Percentiles rank a stretch among this genome's conserved stretches.
Conservation (phyloP, 176 grass and related monocot genomes). For the Eragrostis nindensis region DNA sequence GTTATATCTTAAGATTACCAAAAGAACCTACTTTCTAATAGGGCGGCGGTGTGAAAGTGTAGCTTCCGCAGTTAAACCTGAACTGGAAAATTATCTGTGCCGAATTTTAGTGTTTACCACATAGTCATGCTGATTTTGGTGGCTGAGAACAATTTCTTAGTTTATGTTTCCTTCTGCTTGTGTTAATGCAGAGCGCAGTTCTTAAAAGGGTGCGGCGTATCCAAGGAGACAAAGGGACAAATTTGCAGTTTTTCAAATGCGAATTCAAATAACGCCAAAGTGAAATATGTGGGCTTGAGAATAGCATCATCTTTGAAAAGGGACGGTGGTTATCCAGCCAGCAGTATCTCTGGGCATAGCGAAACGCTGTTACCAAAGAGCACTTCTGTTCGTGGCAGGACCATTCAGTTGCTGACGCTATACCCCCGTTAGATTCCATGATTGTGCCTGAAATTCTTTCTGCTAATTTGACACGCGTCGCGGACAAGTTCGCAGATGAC, state of each 20-base stretch:
- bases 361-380: constrained; percentile 35
- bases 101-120: background rate
- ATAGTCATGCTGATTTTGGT: background rate
- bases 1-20: constrained; percentile 18
- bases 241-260: background rate
- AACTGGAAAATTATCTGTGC: background rate
- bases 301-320: constrained; percentile 49
- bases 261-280: constrained; percentile 42
- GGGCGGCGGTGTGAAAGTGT: background rate
- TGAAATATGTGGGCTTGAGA: constrained; percentile 32
- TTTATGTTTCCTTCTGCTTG: constrained; percentile 6
- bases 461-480: constrained; percentile 34
- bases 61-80: background rate
- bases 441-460: constrained; percentile 44
- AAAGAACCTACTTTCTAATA: background rate
- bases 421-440: constrained; percentile 46
- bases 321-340: constrained; percentile 16
- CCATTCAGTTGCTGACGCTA: constrained; percentile 36
- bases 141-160: background rate
- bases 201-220: constrained; percentile 17
- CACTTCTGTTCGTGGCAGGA: constrained; percentile 68
- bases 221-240: constrained; percentile 35
- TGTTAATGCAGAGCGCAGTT: constrained; percentile 35
- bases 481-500: constrained; percentile 36
- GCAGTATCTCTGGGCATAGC: constrained; percentile 18